Conservation (phyloP, 805 yeast species). For the Suhomyces xylopsoci region DNA sequence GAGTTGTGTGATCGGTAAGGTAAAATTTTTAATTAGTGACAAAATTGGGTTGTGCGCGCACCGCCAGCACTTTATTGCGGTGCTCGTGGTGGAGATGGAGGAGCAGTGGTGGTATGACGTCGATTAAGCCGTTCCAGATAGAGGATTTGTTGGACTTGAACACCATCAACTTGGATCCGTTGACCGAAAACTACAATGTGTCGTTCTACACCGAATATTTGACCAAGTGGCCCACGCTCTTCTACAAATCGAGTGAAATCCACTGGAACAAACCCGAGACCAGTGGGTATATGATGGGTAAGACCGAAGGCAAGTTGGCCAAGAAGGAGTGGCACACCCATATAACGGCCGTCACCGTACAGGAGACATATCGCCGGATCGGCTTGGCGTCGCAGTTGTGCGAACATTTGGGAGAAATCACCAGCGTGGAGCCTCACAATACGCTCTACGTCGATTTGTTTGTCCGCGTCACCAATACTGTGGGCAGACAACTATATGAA, state of each 20-base stretch:
- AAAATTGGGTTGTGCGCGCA: not conserved
- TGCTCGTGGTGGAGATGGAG: not conserved
- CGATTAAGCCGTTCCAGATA: conserved; percentile 82
- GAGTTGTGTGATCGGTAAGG: no score
- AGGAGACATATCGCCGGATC: conserved; percentile 75
- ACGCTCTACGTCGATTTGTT: conserved; percentile 87
- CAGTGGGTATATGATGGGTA: conserved; percentile 91
- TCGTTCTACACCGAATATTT: conserved; percentile 83
- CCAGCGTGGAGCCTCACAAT: conserved; percentile 68
- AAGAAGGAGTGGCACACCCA: conserved; percentile 92
- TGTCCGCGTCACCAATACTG: conserved; percentile 78
- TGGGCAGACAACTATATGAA: conserved; percentile 82
- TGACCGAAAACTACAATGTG: conserved; percentile 88
- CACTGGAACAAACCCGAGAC: conserved; percentile 21
- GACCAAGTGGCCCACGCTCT: conserved; percentile 81
- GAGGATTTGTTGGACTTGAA: conserved; percentile 75
- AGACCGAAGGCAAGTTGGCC: conserved; percentile 73
- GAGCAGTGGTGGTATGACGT: conserved; percentile 60
- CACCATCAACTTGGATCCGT: conserved; percentile 76
- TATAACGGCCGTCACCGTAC: conserved; percentile 92
- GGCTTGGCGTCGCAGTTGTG: conserved; percentile 85
- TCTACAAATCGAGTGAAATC: conserved; percentile 67
- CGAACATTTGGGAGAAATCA: conserved; percentile 64
- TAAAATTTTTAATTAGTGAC: not conserved
- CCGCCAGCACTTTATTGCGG: not conserved